Percentiles rank a stretch among this genome's conserved stretches.
phyloP scores from a whole-genome alignment of 305 asterid species.

The Withania somnifera region DNA sequence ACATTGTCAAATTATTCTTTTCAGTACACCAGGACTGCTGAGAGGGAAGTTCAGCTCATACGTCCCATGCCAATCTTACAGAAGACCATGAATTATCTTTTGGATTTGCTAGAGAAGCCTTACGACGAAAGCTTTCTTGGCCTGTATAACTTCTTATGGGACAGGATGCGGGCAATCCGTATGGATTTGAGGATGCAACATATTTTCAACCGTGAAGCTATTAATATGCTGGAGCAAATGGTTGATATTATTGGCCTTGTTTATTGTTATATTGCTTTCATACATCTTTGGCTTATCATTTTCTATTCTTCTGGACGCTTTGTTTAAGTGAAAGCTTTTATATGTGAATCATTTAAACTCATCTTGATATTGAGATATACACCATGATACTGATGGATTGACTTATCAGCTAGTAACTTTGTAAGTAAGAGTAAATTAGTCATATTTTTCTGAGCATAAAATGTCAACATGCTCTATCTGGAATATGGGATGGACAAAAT shows the following conservation, averaged over 20 bases:
- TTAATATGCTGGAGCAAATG: slow-evolving; percentile 98
- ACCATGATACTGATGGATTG: not conserved
- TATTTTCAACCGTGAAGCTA: slow-evolving; percentile 76
- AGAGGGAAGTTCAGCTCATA: slow-evolving; percentile 89
- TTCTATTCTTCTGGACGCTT: not conserved
- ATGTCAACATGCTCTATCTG: not conserved
- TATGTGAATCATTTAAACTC: not conserved
- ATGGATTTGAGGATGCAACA: slow-evolving; percentile 99
- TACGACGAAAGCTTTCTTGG: slow-evolving; percentile 80
- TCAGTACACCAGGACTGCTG: slow-evolving; percentile 98
- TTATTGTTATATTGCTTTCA: not conserved
- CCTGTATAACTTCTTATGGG: slow-evolving; percentile 96
- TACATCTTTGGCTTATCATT: not conserved
- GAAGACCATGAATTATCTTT: slow-evolving; percentile 78
- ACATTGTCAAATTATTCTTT: slow-evolving; percentile 7
- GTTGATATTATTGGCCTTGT: slow-evolving; percentile 11
- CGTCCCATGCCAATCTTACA: slow-evolving; percentile 92
- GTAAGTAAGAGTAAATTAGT: not conserved
- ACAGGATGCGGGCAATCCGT: slow-evolving; percentile 98
- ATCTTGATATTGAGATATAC: not conserved
- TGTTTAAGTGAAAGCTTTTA: not conserved
- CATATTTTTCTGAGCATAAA: not conserved
- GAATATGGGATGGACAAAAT: not conserved
- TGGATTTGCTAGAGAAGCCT: slow-evolving; percentile 66
- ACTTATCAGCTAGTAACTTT: not conserved